Conservation (phyloP, 441 rosid genomes). For the Gossypium aridum region DNA sequence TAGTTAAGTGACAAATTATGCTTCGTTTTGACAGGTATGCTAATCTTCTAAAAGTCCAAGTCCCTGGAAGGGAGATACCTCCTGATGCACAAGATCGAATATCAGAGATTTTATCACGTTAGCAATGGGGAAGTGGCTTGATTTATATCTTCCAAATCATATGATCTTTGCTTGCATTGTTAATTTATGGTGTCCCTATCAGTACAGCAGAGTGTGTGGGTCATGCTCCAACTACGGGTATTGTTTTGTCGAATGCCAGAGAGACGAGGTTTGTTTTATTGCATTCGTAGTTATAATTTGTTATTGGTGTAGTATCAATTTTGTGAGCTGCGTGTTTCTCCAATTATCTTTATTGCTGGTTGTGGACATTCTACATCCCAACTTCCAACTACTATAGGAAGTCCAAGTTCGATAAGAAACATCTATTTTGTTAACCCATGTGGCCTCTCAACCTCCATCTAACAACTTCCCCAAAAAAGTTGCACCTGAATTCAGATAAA, state of each 20-base stretch:
- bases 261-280: neutral
- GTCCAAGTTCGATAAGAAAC: too few species aligned
- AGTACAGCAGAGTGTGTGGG: constrained; percentile 1
- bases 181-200: neutral
- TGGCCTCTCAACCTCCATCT: too few species aligned
- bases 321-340: constrained; percentile 11
- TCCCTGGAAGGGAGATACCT: constrained; percentile 84
- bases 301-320: constrained; percentile 17
- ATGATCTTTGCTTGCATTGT: neutral
- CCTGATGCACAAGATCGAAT: constrained; percentile 59
- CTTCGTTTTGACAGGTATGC: constrained; percentile 40
- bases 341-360: neutral
- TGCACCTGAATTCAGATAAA: too few species aligned
- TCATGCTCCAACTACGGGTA: constrained; percentile 5
- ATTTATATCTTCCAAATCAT: constrained; percentile 2
- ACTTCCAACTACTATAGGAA: too few species aligned
- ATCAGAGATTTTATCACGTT: constrained; percentile 47
- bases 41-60: constrained; percentile 59
- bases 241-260: constrained; percentile 16
- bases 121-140: constrained; percentile 8
- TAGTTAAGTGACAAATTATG: neutral
- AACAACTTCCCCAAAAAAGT: too few species aligned
- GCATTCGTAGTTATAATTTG: neutral
- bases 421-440: too few species aligned
- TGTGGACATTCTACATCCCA: too few species aligned